phyloP scores from a whole-genome alignment of 148 eudicot species.

The Bassia scoparia region DNA sequence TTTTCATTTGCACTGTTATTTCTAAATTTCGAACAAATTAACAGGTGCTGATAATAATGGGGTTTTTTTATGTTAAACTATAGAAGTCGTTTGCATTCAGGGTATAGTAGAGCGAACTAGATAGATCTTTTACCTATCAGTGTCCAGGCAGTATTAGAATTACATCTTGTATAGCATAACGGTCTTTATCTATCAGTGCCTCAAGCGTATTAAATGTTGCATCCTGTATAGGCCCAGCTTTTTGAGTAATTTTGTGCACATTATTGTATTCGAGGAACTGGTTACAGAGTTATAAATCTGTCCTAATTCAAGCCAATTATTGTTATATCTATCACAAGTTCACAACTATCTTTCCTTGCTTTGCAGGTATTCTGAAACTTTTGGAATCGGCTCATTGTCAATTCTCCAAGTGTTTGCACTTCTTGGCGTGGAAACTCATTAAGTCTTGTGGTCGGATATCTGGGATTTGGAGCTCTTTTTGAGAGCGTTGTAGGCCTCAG shows the following conservation, averaged over 20 bases:
- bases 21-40: background rate
- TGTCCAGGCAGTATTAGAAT: slow-evolving; percentile 31
- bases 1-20: background rate
- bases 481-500: background rate
- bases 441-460: slow-evolving; percentile 41
- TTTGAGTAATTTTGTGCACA: slow-evolving; percentile 12
- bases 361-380: slow-evolving; percentile 31
- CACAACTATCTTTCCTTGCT: background rate
- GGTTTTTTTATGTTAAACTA: slow-evolving; percentile 13
- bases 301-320: background rate
- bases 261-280: slow-evolving; percentile 29
- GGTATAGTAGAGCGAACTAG: slow-evolving; percentile 29
- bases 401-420: slow-evolving; percentile 34
- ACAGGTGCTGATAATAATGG: background rate
- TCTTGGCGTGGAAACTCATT: slow-evolving; percentile 43
- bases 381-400: slow-evolving; percentile 39
- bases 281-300: slow-evolving; percentile 1
- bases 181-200: slow-evolving; percentile 40
- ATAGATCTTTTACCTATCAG: slow-evolving; percentile 38
- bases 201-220: slow-evolving; percentile 33
- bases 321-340: background rate
- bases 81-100: slow-evolving; percentile 27
- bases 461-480: slow-evolving; percentile 27
- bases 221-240: slow-evolving; percentile 5
- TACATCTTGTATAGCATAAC: slow-evolving; percentile 25